phyloP scores from a whole-genome alignment of 2,329 filamentous ascomycete species.

The Iodosphaeria phyllophila region DNA sequence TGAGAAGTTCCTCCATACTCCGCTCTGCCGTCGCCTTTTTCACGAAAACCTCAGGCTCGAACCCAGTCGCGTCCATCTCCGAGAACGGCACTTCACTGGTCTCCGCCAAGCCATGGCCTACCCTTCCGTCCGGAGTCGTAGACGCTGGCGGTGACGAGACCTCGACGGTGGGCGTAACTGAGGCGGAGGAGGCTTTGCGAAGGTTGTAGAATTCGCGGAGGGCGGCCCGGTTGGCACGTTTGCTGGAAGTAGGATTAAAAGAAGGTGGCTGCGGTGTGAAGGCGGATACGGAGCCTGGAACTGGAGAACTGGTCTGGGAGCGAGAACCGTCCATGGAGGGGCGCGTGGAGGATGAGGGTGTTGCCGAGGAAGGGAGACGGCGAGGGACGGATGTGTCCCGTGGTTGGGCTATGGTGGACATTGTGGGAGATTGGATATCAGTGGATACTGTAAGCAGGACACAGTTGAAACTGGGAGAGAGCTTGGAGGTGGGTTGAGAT shows the following conservation, averaged over 20 bases:
- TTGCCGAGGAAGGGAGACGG: constrained; percentile 32
- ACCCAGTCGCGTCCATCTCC: constrained; percentile 57
- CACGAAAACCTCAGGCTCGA: constrained; percentile 56
- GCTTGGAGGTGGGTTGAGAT: too few species aligned
- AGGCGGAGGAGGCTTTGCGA: constrained; percentile 15
- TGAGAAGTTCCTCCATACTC: constrained; percentile 48
- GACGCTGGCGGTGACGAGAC: constrained; percentile 25
- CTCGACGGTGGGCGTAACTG: constrained; percentile 19
- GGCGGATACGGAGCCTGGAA: constrained; percentile 15
- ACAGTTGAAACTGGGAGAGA: too few species aligned
- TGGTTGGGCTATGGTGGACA: constrained; percentile 48
- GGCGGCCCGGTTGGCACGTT: constrained; percentile 59
- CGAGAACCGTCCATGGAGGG: constrained; percentile 50
- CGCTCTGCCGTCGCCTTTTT: constrained; percentile 38
- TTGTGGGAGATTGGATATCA: constrained; percentile 11
- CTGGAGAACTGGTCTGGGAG: constrained; percentile 39
- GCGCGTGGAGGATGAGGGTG: constrained; percentile 57
- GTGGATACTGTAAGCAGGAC: neutral
- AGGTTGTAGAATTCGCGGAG: constrained; percentile 93
- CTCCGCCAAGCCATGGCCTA: too few species aligned
- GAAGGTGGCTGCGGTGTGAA: constrained; percentile 6
- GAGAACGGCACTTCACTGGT: constrained; percentile 40
- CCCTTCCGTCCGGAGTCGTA: too few species aligned
- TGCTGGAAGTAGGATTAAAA: constrained; percentile 9
- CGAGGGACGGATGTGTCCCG: constrained; percentile 41